A percentile compares a stretch with the other conserved stretches of the same genome.
Evolutionary conservation across 352 stramenopile species (phyloP).

Genomic region (Pythium oligandrum): DNA sequence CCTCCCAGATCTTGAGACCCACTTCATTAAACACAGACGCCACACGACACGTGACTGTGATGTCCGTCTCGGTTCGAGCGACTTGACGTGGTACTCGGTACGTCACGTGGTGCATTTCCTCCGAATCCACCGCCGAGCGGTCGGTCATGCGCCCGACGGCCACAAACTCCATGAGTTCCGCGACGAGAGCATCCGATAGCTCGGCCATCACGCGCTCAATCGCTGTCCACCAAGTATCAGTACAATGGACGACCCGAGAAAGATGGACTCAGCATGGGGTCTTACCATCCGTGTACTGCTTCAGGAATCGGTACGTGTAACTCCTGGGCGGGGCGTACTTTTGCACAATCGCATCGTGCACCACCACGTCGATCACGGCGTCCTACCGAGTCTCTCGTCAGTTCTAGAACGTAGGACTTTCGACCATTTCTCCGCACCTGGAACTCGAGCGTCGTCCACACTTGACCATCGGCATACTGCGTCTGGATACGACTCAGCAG

Average conservation of each 20-base stretch:
- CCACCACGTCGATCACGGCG: slow-evolving; percentile 39
- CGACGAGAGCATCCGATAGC: slow-evolving; percentile 48
- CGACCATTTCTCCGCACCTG: slow-evolving; percentile 33
- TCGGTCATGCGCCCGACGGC: slow-evolving; percentile 26
- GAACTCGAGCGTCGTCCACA: slow-evolving; percentile 47
- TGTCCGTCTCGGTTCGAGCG: slow-evolving; percentile 2
- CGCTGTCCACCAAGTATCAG: slow-evolving; percentile 20
- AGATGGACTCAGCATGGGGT: neutral
- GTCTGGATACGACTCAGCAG: slow-evolving; percentile 35
- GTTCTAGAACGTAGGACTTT: neutral
- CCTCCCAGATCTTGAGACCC: slow-evolving; percentile 80
- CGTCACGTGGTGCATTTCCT: slow-evolving; percentile 74
- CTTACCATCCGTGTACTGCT: slow-evolving; percentile 56
- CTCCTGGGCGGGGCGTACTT: slow-evolving; percentile 51
- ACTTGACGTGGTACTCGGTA: slow-evolving; percentile 28
- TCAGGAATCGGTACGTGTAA: slow-evolving; percentile 73
- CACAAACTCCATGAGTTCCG: slow-evolving; percentile 56
- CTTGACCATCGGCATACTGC: slow-evolving; percentile 13
- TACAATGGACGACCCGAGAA: too few relatives aligned
- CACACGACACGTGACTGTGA: slow-evolving; percentile 69
- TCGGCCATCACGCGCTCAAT: slow-evolving; percentile 42
- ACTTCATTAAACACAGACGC: slow-evolving; percentile 81
- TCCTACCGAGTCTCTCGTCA: slow-evolving; percentile 23
- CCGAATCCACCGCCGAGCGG: slow-evolving; percentile 23
- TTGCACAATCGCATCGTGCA: slow-evolving; percentile 53